phyloP scores from a whole-genome alignment of 1,284 basidiomycete genomes.

The Vanrija sp. region DNA sequence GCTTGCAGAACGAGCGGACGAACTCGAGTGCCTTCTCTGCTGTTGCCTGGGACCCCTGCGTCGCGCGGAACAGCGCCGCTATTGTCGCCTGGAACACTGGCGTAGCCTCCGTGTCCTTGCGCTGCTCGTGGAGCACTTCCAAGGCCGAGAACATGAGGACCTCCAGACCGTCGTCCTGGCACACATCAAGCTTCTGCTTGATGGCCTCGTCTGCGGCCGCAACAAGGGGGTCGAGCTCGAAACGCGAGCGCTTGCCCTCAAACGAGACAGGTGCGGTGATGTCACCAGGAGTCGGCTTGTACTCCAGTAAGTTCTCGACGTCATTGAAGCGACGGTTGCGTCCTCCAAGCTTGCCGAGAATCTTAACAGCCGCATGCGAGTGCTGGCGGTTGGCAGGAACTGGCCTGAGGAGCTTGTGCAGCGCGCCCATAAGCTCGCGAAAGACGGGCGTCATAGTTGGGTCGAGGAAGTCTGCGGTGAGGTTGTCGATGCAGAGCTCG shows the following conservation, averaged over 20 bases:
- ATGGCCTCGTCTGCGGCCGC: slow-evolving; percentile 67
- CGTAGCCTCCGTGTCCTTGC: slow-evolving; percentile 35
- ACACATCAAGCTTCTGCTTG: slow-evolving; percentile 58
- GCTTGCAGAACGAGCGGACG: slow-evolving; percentile 33
- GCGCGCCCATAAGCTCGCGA: slow-evolving; percentile 89
- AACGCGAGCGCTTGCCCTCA: slow-evolving; percentile 61
- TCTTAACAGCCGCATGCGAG: slow-evolving; percentile 92
- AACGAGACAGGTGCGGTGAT: slow-evolving; percentile 72
- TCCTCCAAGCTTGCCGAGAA: slow-evolving; percentile 94
- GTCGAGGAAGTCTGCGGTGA: slow-evolving; percentile 97
- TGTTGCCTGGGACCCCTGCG: slow-evolving; percentile 8
- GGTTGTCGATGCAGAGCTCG: slow-evolving; percentile 98
- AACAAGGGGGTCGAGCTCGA: slow-evolving; percentile 71
- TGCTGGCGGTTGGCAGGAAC: slow-evolving; percentile 86
- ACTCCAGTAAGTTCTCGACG: slow-evolving; percentile 74
- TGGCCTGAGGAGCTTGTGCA: slow-evolving; percentile 86
- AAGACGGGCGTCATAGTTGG: slow-evolving; percentile 91
- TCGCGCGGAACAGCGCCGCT: slow-evolving; percentile 37
- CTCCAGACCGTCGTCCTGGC: slow-evolving; percentile 71
- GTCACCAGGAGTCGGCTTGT: slow-evolving; percentile 64
- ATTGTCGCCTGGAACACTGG: slow-evolving; percentile 35
- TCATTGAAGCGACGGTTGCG: slow-evolving; percentile 84
- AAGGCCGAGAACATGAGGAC: slow-evolving; percentile 72
- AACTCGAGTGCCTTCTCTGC: slow-evolving; percentile 31
- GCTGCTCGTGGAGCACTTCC: slow-evolving; percentile 64